A percentile compares a stretch with the other conserved stretches of the same genome.
phyloP scores from a whole-genome alignment of 2,329 filamentous ascomycete genomes.

The Thermochaetoides dissita region DNA sequence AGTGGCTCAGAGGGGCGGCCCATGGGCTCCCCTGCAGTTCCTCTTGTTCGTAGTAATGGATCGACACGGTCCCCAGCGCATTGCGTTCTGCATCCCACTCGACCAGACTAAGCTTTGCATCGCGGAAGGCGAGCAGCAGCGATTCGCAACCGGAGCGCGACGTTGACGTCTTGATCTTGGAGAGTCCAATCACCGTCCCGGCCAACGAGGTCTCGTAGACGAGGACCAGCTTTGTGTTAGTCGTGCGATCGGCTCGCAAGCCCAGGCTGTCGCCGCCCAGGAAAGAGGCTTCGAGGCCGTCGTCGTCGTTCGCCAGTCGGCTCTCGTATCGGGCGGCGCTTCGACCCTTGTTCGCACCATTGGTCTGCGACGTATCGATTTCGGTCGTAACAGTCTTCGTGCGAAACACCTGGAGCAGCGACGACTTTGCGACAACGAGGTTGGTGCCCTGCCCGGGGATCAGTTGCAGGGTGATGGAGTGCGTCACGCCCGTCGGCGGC shows the following conservation, averaged over 20 bases:
- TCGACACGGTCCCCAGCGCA: constrained; percentile 74
- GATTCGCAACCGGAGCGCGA: constrained; percentile 72
- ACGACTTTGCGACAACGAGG: constrained; percentile 82
- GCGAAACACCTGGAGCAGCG: constrained; percentile 80
- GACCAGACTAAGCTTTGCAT: constrained; percentile 83
- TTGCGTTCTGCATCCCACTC: constrained; percentile 82
- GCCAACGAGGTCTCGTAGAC: constrained; percentile 72
- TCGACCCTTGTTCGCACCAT: constrained; percentile 22
- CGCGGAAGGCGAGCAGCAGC: constrained; percentile 69
- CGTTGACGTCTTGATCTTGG: constrained; percentile 56
- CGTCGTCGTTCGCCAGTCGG: constrained; percentile 42
- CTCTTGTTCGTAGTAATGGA: constrained; percentile 96
- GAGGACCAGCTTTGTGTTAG: constrained; percentile 66
- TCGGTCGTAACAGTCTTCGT: constrained; percentile 54
- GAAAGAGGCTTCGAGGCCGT: constrained; percentile 53
- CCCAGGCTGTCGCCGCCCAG: constrained; percentile 48
- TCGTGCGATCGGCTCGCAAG: constrained; percentile 47
- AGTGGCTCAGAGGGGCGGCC: constrained; percentile 60
- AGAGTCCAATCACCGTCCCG: constrained; percentile 73
- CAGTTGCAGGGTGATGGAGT: constrained; percentile 70
- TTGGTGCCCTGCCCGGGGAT: constrained; percentile 63
- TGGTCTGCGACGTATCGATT: constrained; percentile 28
- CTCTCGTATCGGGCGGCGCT: constrained; percentile 35
- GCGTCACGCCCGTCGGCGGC: constrained; percentile 85
- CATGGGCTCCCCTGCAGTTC: constrained; percentile 73